Base-by-base conservation (phyloP, 2,329 filamentous ascomycete genomes). In the Epichloe typhina region DNA sequence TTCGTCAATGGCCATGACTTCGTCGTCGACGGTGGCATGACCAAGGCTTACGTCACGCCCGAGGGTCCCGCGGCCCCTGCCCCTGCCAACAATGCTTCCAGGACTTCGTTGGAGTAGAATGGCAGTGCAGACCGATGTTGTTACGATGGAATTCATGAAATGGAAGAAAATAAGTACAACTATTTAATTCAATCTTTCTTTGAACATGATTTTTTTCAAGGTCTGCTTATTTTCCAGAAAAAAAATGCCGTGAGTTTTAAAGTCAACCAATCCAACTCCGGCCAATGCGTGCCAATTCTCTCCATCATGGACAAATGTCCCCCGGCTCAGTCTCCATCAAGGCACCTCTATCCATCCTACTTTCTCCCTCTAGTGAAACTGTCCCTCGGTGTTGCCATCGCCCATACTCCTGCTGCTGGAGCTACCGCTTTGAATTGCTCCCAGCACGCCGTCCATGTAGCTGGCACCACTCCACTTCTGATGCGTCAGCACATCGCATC, bases 1-100 rank as follows among this genome's bases (percentile, higher is more conserved):
- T 95, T 94, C 61, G 86, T 95, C 62, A 95, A 93, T 57, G 89
- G 86, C 11, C 84, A 82, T 53, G 93, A 97, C 65, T 95, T 97
- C 71, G 84, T 95, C 4, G 89, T 97, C 26, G 93, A 98, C 62
- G 93, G 93, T 52, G 91, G 91, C 53, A 88, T 98, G 87, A 91
- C 83, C 61, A 95, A 86, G 76, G 87, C 89, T 43, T 97, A 96
- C 67, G 81, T 85, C 31, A 85, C 82, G 1, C 71, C 82, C 2
- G 80, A 84, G 67, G 82, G 82, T 3, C 71, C 76, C 13, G 63
- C 79, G 8, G 58, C 71, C 0, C 58, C 70, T 11, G 73, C 75
- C 5, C 82, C 82, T 3, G 64, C 67, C 54, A 85, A 83, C 68
- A 82, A 82, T 58, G 78, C 78, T n/a, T 56, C 61, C 52, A 79